These are phyloP conservation scores for Parascedosporium putredinis DNA, from an alignment of 2,329 filamentous ascomycete genomes.

Conservation along the genomic window DNA sequence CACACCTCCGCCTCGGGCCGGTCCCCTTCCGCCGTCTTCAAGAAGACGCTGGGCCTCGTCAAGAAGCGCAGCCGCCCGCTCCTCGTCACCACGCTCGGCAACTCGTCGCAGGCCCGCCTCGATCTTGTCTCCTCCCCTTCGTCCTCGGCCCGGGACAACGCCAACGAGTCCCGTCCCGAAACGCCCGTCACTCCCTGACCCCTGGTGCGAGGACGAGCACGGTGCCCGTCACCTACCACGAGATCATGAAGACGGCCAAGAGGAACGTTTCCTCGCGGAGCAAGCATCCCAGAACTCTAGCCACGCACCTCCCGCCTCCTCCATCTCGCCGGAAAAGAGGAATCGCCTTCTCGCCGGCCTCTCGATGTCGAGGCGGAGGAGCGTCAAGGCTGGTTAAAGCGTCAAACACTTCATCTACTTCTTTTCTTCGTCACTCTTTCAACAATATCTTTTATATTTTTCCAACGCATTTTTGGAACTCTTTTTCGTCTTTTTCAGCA, in stretches of 20 bases:
- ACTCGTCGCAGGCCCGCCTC: not conserved
- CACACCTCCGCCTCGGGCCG: slow-evolving; percentile 19
- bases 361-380: slow-evolving; percentile 12
- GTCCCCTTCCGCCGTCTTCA: slow-evolving; percentile 38
- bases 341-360: slow-evolving; percentile 5
- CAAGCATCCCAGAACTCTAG: slow-evolving; percentile 1
- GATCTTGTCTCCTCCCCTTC: slow-evolving; percentile 6
- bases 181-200: not conserved
- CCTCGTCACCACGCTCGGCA: slow-evolving; percentile 21
- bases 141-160: slow-evolving; percentile 21
- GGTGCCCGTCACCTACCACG: slow-evolving; percentile 33
- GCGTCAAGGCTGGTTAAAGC: slow-evolving; percentile 3
- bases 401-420: no score
- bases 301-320: slow-evolving; percentile 14
- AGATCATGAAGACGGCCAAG: slow-evolving; percentile 33
- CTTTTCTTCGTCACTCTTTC: not conserved
- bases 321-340: slow-evolving; percentile 5
- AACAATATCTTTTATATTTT: not conserved
- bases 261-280: slow-evolving; percentile 24
- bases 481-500: not conserved
- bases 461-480: not conserved
- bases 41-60: slow-evolving; percentile 42
- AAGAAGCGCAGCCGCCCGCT: slow-evolving; percentile 44
- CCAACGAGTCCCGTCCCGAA: slow-evolving; percentile 9
- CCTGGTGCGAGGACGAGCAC: slow-evolving; percentile 13